Percentiles rank a stretch among this genome's conserved stretches.
These are phyloP conservation scores for Kernera saxatilis DNA, from an alignment of 345 rosid species.

Conservation along the genomic window DNA sequence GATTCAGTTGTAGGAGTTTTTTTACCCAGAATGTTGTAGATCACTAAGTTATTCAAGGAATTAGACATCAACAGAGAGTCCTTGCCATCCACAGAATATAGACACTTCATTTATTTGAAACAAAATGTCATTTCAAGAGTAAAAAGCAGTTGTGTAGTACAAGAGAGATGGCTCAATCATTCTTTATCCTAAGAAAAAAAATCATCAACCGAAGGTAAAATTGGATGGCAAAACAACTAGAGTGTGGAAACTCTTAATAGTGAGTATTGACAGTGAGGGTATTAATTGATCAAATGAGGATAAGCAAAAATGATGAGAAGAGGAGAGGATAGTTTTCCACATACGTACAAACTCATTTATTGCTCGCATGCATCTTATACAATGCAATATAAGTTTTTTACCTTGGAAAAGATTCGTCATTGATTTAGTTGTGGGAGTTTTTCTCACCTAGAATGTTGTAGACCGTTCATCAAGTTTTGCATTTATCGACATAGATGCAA, in stretches of 20 bases:
- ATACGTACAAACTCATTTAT: conserved; percentile 72
- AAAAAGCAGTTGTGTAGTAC: no score
- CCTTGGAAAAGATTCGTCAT: conserved; percentile 94
- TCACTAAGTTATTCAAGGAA: no score
- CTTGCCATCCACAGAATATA: no score
- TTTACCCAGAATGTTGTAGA: no score
- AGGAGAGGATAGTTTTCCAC: conserved; percentile 55
- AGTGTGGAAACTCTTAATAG: conserved; percentile 68
- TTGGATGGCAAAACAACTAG: conserved; percentile 70
- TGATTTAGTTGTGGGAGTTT: conserved; percentile 91
- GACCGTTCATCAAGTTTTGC: conserved; percentile 94
- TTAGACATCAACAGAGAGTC: no score
- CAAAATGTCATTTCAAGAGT: no score
- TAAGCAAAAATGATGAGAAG: conserved; percentile 61
- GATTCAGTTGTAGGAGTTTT: no score
- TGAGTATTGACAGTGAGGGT: conserved; percentile 54
- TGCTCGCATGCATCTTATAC: conserved; percentile 86
- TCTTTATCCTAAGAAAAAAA: conserved; percentile 41
- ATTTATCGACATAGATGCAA: conserved; percentile 77
- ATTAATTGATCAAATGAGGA: conserved; percentile 63
- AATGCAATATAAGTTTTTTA: conserved; percentile 92
- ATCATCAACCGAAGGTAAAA: conserved; percentile 51
- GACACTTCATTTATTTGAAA: no score
- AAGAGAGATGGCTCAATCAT: conserved; percentile 47
- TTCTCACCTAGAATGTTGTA: conserved; percentile 85